A percentile compares a stretch with the other conserved stretches of the same genome.
phyloP scores from a whole-genome alignment of 2,329 filamentous ascomycete genomes.

The Botryotinia narcissicola region DNA sequence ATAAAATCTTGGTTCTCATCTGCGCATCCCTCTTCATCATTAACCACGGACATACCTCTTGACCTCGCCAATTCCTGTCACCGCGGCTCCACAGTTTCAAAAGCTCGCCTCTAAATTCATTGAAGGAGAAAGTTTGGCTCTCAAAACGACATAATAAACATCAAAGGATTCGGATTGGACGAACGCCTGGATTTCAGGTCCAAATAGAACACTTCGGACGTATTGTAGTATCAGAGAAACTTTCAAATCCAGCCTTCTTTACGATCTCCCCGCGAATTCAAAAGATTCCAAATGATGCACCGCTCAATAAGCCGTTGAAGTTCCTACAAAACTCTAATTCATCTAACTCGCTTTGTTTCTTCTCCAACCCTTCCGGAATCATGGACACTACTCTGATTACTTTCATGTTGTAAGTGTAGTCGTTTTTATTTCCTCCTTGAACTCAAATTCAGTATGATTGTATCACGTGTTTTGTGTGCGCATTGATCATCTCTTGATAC shows the following conservation, averaged over 20 bases:
- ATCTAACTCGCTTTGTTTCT: slow-evolving; percentile 2
- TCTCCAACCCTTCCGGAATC: slow-evolving; percentile 26
- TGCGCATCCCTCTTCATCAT: neutral
- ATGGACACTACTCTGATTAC: slow-evolving; percentile 61
- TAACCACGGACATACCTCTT: neutral
- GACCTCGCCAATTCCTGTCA: neutral
- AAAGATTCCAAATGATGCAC: neutral
- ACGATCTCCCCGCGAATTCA: neutral
- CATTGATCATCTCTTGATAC: slow-evolving; percentile 13
- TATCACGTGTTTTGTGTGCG: slow-evolving; percentile 1
- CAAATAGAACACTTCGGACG: neutral
- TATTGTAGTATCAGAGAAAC: slow-evolving; percentile 5
- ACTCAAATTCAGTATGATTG: neutral
- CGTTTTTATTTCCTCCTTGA: neutral
- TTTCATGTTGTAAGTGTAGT: slow-evolving; percentile 56
- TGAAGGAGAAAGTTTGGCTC: neutral
- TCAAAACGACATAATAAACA: neutral
- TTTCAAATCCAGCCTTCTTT: neutral
- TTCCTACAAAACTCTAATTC: neutral
- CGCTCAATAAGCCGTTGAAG: slow-evolving; percentile 3
- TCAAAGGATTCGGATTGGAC: neutral
- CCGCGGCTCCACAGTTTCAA: neutral
- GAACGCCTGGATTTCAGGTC: neutral
- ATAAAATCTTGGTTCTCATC: neutral
- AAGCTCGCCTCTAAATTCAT: neutral